These are phyloP conservation scores for Volvox reticuliferus DNA, from an alignment of 139 green algal genomes.

Conservation along the genomic window DNA sequence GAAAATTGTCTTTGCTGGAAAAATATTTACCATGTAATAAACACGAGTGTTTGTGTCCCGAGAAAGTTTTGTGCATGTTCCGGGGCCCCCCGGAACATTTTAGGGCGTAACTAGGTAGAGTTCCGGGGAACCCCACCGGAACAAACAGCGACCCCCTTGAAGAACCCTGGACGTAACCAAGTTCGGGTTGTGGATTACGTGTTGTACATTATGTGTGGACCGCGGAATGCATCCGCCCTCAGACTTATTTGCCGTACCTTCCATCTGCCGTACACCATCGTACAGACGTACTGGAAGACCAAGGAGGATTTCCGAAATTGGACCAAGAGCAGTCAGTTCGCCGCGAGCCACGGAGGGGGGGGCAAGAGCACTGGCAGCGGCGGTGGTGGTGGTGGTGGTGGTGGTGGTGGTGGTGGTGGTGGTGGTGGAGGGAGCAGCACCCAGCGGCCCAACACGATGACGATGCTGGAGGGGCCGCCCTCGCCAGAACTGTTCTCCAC, in stretches of 20 bases:
- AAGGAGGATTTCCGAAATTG: slow-evolving; percentile 58
- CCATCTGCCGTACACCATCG: neutral
- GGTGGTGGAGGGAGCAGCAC: slow-evolving; percentile 3
- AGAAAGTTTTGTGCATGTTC: too few relatives aligned
- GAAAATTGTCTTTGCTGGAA: too few relatives aligned
- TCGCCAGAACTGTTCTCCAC: slow-evolving; percentile 46
- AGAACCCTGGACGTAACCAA: too few relatives aligned
- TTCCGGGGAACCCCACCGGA: too few relatives aligned
- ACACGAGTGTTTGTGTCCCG: too few relatives aligned
- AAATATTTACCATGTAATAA: too few relatives aligned
- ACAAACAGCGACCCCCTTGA: too few relatives aligned
- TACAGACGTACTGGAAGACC: slow-evolving; percentile 51
- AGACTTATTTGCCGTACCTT: neutral
- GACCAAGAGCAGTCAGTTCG: slow-evolving; percentile 45
- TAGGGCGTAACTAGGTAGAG: too few relatives aligned
- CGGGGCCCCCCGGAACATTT: too few relatives aligned
- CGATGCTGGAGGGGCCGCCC: slow-evolving; percentile 54
- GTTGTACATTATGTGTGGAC: too few relatives aligned
- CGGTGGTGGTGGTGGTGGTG: neutral
- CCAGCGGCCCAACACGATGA: slow-evolving; percentile 45
- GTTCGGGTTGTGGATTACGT: too few relatives aligned
- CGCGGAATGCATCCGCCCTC: too few relatives aligned
- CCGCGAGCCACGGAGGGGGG: slow-evolving; percentile 18
- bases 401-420: neutral
- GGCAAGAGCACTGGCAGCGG: neutral